Evolutionary conservation across 2,329 filamentous ascomycete species (phyloP).

Genomic region (Pseudogymnoascus sp.): DNA sequence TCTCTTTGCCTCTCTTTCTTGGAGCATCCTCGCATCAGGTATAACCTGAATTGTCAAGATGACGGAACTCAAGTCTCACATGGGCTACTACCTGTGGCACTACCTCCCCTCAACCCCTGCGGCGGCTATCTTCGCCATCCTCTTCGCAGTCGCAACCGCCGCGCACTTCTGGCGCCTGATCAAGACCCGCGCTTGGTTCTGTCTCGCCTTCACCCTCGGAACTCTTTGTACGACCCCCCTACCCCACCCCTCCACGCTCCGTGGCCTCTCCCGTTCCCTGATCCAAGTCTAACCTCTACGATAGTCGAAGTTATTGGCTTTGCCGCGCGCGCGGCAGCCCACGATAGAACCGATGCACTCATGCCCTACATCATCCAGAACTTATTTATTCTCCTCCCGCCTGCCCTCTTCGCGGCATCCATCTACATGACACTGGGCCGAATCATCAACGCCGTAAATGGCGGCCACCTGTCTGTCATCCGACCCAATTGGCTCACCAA

Average conservation of each 20-base stretch:
- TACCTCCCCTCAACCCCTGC: slow-evolving; percentile 39
- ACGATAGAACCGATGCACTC: slow-evolving; percentile 29
- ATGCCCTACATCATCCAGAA: slow-evolving; percentile 24
- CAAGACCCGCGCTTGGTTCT: slow-evolving; percentile 25
- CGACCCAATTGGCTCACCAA: slow-evolving; percentile 39
- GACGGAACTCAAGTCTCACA: slow-evolving; percentile 4
- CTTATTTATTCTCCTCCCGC: slow-evolving; percentile 24
- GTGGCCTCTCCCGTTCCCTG: background rate
- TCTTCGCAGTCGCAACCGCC: slow-evolving; percentile 24
- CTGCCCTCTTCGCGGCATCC: slow-evolving; percentile 26
- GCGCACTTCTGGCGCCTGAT: slow-evolving; percentile 25
- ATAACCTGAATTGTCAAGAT: background rate
- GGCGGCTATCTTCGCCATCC: slow-evolving; percentile 31
- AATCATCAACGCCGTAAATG: slow-evolving; percentile 24
- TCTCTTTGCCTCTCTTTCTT: background rate
- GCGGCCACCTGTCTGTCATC: slow-evolving; percentile 32
- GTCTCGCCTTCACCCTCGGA: slow-evolving; percentile 29
- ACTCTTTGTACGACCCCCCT: slow-evolving; percentile 29
- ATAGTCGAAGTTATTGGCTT: slow-evolving; percentile 16
- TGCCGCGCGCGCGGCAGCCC: slow-evolving; percentile 26
- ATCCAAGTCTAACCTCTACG: slow-evolving; percentile 13
- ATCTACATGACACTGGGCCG: slow-evolving; percentile 26
- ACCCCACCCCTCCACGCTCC: slow-evolving; percentile 9
- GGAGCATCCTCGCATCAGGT: background rate
- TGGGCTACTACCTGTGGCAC: slow-evolving; percentile 32